These are phyloP conservation scores for Zelopaecilomyces penicillatus DNA, from an alignment of 2,329 filamentous ascomycete species.

Conservation along the genomic window DNA sequence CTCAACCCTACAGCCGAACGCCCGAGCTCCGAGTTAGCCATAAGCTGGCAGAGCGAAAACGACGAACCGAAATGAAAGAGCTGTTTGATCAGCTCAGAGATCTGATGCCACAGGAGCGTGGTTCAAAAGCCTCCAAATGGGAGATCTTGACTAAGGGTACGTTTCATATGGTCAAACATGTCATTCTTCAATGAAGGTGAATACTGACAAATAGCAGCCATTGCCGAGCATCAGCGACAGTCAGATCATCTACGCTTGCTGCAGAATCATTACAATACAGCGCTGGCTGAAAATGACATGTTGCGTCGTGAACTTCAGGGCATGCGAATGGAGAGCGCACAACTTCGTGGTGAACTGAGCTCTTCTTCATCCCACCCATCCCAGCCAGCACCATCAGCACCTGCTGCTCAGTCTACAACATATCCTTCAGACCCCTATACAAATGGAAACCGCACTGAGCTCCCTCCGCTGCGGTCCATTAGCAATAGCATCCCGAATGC, in stretches of 20 bases:
- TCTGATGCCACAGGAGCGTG: slow-evolving; percentile 70
- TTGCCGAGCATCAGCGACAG: slow-evolving; percentile 52
- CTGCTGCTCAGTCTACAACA: slow-evolving; percentile 13
- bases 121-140: slow-evolving; percentile 83
- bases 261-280: slow-evolving; percentile 35
- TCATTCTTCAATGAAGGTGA: neutral
- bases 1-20: slow-evolving; percentile 73
- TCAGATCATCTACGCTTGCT: slow-evolving; percentile 39
- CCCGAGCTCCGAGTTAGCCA: slow-evolving; percentile 76
- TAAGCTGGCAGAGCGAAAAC: slow-evolving; percentile 76
- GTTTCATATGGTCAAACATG: slow-evolving; percentile 14
- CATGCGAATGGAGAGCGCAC: slow-evolving; percentile 39
- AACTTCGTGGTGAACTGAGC: slow-evolving; percentile 32
- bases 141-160: slow-evolving; percentile 78
- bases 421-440: slow-evolving; percentile 24
- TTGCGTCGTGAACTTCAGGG: slow-evolving; percentile 41
- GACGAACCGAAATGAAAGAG: slow-evolving; percentile 81
- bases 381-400: slow-evolving; percentile 16
- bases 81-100: slow-evolving; percentile 74
- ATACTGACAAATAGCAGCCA: slow-evolving; percentile 36
- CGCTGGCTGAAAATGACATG: slow-evolving; percentile 36
- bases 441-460: slow-evolving; percentile 34
- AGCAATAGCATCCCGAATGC: slow-evolving; percentile 33
- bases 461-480: slow-evolving; percentile 49
- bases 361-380: slow-evolving; percentile 19